Conservation (phyloP, 2,329 filamentous ascomycete species). For the Fusarium armeniacum region DNA sequence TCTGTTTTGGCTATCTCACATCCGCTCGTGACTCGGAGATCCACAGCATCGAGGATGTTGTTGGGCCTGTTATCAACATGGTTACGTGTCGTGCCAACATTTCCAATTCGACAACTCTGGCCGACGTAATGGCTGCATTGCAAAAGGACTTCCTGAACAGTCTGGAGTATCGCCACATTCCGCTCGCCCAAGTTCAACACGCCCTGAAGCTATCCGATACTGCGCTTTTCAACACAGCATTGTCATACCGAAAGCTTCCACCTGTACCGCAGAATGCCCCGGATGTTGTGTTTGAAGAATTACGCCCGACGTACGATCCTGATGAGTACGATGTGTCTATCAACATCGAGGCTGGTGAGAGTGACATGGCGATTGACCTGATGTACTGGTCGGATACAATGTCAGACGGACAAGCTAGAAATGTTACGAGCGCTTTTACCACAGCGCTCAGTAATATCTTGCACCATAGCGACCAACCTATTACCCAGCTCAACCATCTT, state of each 20-base stretch:
- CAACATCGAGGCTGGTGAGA: constrained; percentile 42
- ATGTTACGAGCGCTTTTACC: constrained; percentile 38
- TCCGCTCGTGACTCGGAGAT: constrained; percentile 67
- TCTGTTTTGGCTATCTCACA: constrained; percentile 68
- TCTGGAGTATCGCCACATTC: constrained; percentile 30
- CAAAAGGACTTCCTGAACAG: constrained; percentile 38
- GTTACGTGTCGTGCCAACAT: constrained; percentile 64
- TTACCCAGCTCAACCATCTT: constrained; percentile 33
- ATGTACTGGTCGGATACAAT: constrained; percentile 46
- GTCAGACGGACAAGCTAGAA: constrained; percentile 37
- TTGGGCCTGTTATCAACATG: constrained; percentile 70
- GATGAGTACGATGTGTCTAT: constrained; percentile 45
- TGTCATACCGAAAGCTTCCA: constrained; percentile 46
- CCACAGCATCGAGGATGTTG: constrained; percentile 60
- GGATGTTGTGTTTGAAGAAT: constrained; percentile 42
- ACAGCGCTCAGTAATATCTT: constrained; percentile 42
- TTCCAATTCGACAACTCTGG: not conserved
- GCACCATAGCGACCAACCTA: constrained; percentile 8
- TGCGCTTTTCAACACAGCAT: constrained; percentile 45
- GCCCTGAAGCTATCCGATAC: constrained; percentile 40
- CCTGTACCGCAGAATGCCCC: constrained; percentile 10
- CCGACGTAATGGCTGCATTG: constrained; percentile 13
- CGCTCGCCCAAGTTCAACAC: constrained; percentile 43
- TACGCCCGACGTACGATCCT: constrained; percentile 44
- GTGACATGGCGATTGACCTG: constrained; percentile 41